Evolutionary conservation across 1,284 basidiomycete genomes (phyloP), one percentile per base, ranked within the genome.

Genomic region (Sporisorium sorghi): DNA sequence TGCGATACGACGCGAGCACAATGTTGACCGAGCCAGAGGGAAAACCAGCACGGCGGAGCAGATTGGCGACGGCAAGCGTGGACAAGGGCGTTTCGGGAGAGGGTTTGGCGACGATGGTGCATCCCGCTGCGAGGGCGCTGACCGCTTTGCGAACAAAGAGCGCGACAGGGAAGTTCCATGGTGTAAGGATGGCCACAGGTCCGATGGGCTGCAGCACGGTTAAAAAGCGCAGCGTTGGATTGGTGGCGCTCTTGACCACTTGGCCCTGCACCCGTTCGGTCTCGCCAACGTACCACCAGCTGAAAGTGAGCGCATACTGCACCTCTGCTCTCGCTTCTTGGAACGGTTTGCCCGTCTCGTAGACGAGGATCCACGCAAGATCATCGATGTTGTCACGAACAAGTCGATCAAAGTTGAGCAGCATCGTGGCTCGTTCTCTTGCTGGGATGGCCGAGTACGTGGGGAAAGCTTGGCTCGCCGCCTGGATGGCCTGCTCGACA

Each of bases 51-150:
- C 93, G 90, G 50, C 88, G 88, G 12, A 91, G 90, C 32, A 97
- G 89, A 86, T 94, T 92, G 10, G 89, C 90, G 11, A 97, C 86
- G 7, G 96, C 97, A 21, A 99, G 89, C 23, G 91, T 91, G 40
- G 94, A 94, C 86, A 93, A 96, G 0, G 97, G 97, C 0, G 97
- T 95, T 86, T 99, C 96, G 1, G 94, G 89, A 1, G 97, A 91
- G 4, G 95, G 94, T 83, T 99, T 99, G 85, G 97, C 90, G 49
- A 99, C 95, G 1, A 90, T 89, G 0, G 96, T 98, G 85, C 96
- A 99, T 21, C 97, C 97, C 14, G 94, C 94, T 8, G 94, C 86
- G 12, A 99, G 89, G 17, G 93, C 93, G 42, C 93, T 91, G 21
- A 90, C 93, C n/a, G 95, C 86, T 85, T 96, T 96, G 28, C 93